A percentile compares a stretch with the other conserved stretches of the same genome.
These are phyloP conservation scores for Thecaphora frezii DNA, from an alignment of 1,284 basidiomycete genomes.

Conservation along the genomic window DNA sequence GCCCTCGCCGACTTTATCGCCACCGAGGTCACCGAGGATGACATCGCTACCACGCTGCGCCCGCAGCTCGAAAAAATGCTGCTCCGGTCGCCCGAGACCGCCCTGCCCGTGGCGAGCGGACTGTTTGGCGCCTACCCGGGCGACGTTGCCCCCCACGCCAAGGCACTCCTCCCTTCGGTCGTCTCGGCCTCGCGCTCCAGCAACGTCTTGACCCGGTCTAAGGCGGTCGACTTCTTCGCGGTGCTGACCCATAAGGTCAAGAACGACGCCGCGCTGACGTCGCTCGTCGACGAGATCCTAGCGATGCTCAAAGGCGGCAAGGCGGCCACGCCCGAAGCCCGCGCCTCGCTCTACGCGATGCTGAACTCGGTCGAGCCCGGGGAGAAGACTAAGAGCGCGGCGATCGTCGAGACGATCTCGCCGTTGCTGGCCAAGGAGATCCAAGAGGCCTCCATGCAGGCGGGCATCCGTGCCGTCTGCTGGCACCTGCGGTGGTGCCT, in stretches of 20 bases:
- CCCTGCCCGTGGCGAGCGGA: conserved; percentile 29
- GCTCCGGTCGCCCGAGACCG: conserved; percentile 51
- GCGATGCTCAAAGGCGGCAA: conserved; percentile 43
- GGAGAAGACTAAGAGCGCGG: conserved; percentile 17
- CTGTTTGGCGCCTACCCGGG: conserved; percentile 33
- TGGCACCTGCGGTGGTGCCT: conserved; percentile 29
- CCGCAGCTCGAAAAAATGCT: conserved; percentile 56
- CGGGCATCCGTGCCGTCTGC: conserved; percentile 32
- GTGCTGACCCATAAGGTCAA: conserved; percentile 19
- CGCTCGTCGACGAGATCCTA: conserved; percentile 36
- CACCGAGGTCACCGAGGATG: conserved; percentile 28
- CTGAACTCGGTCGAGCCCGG: conserved; percentile 23
- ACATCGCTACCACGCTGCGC: conserved; percentile 36
- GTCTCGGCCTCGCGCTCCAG: conserved; percentile 43
- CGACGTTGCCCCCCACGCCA: conserved; percentile 26
- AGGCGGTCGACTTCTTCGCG: conserved; percentile 28
- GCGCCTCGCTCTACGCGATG: conserved; percentile 42
- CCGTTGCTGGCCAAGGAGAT: conserved; percentile 47
- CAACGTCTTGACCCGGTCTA: conserved; percentile 34
- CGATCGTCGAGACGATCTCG: conserved; percentile 27
- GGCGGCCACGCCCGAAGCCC: conserved; percentile 37
- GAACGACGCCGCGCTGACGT: conserved; percentile 16
- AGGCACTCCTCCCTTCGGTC: conserved; percentile 31
- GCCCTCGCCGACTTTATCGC: conserved; percentile 47
- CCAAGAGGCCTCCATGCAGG: conserved; percentile 42